Evolutionary conservation across 73 alveolate species (phyloP), one percentile per base, ranked within the genome.

Genomic region (Breviolum minutum): DNA sequence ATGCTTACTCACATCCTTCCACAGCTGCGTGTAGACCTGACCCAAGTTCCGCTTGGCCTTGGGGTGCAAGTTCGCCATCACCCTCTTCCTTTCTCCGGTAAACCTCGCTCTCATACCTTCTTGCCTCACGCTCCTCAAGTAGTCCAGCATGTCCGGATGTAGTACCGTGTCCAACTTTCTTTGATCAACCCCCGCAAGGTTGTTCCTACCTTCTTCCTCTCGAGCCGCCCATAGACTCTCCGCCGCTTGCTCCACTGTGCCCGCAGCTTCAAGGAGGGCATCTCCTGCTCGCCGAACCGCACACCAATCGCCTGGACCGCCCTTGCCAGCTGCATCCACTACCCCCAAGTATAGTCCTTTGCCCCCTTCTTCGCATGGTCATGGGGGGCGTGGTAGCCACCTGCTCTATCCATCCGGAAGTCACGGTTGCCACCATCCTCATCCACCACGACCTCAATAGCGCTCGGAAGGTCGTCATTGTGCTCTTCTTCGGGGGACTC

Each of bases 71-170:
- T 68, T 8, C 22, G 87, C 30, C n/a, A 14, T 29, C 16, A 29
- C 70, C 76, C 96, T 5, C 0, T 24, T 9, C 60, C 96, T 32
- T 16, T 16, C 76, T 1, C 96, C 96, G 24, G 11, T 26, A 76
- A 7, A 89, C 19, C 96, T 0, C 3, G 96, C 96, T 0, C 76
- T 32, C 96, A 89, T 32, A 16, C 96, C 96, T 8, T 89, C 26
- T 0, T 27, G 19, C 27, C 87, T 24, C 29, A 89, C 87, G 0
- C 71, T 87, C 16, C 96, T 19, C 63, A 89, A 10, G 32, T 64
- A 89, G 63, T 26, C 96, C 63, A 89, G 76, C 86, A 16, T 6
- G 76, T 89, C 96, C 60, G 71, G 74, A 29, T 68, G 96, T 61
- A 89, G 26, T 0, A 32, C 2, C 0, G 32, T 20, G 29, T 89